Percentiles rank a stretch among this genome's conserved stretches.
phyloP scores from a whole-genome alignment of 2,329 filamentous ascomycete species.

The Ceratocystis eucalypticola region DNA sequence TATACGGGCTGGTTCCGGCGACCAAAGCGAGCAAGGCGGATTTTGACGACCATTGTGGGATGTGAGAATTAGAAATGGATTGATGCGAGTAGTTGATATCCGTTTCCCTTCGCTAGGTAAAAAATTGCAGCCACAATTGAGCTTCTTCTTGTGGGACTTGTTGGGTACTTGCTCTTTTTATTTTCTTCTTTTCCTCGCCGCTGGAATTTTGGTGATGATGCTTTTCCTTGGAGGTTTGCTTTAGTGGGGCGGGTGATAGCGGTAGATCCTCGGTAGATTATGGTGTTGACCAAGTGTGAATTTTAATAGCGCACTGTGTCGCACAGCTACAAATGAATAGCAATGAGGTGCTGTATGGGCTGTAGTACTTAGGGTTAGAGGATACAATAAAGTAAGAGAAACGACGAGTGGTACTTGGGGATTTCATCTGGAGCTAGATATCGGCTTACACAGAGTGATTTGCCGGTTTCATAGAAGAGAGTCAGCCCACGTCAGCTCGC shows the following conservation, averaged over 20 bases:
- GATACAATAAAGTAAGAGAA: not conserved
- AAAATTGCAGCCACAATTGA: not conserved
- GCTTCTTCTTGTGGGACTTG: not conserved
- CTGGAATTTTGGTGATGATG: not conserved
- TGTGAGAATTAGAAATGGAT: not conserved
- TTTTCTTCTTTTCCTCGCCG: not conserved
- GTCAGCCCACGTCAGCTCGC: not conserved
- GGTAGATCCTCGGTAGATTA: conserved; percentile 2
- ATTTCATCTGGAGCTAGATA: too few relatives aligned
- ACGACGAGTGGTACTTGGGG: too few relatives aligned
- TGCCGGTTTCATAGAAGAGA: not conserved
- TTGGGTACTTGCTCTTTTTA: not conserved
- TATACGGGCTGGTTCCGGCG: conserved; percentile 81
- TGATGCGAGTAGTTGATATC: too few relatives aligned
- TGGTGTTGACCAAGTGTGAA: not conserved
- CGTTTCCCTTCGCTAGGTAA: not conserved
- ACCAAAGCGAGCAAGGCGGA: conserved; percentile 87
- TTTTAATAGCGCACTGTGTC: not conserved
- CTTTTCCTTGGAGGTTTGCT: conserved; percentile 1
- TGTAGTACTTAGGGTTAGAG: not conserved
- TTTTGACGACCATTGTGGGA: conserved; percentile 72
- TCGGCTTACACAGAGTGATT: not conserved
- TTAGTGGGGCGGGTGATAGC: not conserved
- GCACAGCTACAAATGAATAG: not conserved
- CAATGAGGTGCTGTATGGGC: not conserved